These are phyloP conservation scores for Penicillium flavigenum DNA, from an alignment of 495 filamentous ascomycete species.

Conservation along the genomic window DNA sequence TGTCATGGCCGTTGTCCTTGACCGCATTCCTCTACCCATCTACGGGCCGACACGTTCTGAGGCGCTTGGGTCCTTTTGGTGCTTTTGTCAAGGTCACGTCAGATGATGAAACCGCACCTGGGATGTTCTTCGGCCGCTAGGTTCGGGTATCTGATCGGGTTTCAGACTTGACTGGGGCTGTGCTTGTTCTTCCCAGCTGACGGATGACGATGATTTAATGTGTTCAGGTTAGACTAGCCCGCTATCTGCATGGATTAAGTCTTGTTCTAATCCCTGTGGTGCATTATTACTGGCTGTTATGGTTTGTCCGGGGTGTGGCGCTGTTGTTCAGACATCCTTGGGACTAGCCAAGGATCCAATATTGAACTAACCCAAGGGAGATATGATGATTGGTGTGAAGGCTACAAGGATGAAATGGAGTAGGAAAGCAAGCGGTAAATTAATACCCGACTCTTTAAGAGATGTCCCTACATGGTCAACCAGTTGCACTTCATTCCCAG, in stretches of 20 bases:
- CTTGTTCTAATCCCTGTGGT: conserved; percentile 2
- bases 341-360: neutral
- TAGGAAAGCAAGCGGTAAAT: neutral
- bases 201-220: neutral
- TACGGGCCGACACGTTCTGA: conserved; percentile 7
- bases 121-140: conserved; percentile 2
- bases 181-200: neutral
- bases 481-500: neutral
- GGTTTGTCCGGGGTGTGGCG: conserved; percentile 6
- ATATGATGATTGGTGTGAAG: neutral
- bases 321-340: neutral
- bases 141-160: neutral
- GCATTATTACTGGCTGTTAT: conserved; percentile 2
- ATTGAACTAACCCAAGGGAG: neutral
- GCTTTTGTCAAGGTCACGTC: neutral
- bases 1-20: conserved; percentile 9
- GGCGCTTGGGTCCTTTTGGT: neutral
- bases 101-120: conserved; percentile 2
- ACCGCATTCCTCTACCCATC: conserved; percentile 11
- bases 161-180: conserved; percentile 7
- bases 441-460: neutral
- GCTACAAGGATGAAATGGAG: neutral
- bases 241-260: neutral
- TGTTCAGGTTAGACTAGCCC: neutral
- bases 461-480: conserved; percentile 7